Base-by-base conservation (phyloP, 306 rosid species). In the Gillenia trifoliata region DNA sequence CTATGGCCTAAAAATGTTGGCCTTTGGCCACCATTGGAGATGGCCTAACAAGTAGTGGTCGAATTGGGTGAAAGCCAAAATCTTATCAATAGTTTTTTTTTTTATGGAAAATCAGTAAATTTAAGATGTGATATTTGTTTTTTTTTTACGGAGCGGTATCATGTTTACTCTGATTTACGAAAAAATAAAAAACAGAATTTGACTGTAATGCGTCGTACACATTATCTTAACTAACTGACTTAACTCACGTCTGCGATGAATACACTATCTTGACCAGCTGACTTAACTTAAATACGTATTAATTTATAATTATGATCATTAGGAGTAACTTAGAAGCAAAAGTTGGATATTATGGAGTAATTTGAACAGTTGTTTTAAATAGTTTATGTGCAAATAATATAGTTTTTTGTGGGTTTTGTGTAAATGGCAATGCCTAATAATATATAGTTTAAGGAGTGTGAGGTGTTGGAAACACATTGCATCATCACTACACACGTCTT, bases 401-500 rank as follows among this genome's bases (percentile, higher is more conserved):
- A 54, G 26, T 57, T 57, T 57, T 8, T 15, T 36, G 11, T 52
- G 62, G 31, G 22, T 60, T 54, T 23, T 55, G 31, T 54, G 75
- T 8, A 54, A 33, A 31, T 54, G 74, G 64, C 3, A 22, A 22
- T 4, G 52, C 52, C 13, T 4, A 45, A 5, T 45, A 13, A 13
- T 43, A 43, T 1, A 43, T 12, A 13, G 6, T 12, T 13, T 15
- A 13, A 36, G 5, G 22, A 23, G 60, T 4, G 50, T 22, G 49
- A 61, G 43, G 63, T 70, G 45, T 22, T 26, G 38, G 38, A 60
- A 22, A 16, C 65, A 28, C 12, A 31, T 19, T 66, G 47, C 50
- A 38, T 20, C 31, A 11, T 70, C 47, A 11, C 64, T 13, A 55
- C 75, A 71, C 75, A 34, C 66, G 75, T 36, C 16, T 29, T 61